These are phyloP conservation scores for Litsea cubeba DNA, from an alignment of 164 flowering plant genomes.

Conservation along the genomic window DNA sequence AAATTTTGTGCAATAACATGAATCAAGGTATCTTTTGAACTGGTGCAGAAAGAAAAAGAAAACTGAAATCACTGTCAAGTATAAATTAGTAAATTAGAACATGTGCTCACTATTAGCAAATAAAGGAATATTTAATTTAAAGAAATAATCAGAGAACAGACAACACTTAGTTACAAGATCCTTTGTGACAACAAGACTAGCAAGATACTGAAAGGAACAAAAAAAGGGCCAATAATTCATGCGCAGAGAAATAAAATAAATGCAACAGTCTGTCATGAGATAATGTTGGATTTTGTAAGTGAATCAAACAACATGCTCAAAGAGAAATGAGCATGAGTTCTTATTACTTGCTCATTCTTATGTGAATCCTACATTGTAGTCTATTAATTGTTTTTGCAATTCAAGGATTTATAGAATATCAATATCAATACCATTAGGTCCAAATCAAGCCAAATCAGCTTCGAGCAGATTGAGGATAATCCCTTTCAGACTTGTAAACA, in stretches of 20 bases:
- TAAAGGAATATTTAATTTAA: neutral
- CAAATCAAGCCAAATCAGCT: neutral
- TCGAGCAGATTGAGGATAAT: neutral
- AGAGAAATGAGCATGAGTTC: too few relatives aligned
- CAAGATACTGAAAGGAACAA: slow-evolving; percentile 1
- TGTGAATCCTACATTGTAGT: too few relatives aligned
- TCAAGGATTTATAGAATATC: too few relatives aligned
- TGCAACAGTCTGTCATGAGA: too few relatives aligned
- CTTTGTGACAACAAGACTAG: neutral
- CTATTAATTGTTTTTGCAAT: too few relatives aligned
- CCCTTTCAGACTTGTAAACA: neutral
- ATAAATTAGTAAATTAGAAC: neutral
- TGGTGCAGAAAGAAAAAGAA: slow-evolving; percentile 16
- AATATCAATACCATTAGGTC: too few relatives aligned
- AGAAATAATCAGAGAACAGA: neutral
- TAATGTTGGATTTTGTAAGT: too few relatives aligned
- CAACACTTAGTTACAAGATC: neutral
- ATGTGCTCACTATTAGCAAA: neutral
- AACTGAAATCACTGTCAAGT: neutral
- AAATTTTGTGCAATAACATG: slow-evolving; percentile 88
- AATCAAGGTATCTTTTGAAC: slow-evolving; percentile 94
- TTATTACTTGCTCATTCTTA: too few relatives aligned
- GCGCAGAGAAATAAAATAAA: neutral
- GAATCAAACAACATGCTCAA: too few relatives aligned
- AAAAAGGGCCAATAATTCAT: neutral